Conservation (phyloP, 1,284 basidiomycete genomes). For the Pseudozyma pruni region DNA sequence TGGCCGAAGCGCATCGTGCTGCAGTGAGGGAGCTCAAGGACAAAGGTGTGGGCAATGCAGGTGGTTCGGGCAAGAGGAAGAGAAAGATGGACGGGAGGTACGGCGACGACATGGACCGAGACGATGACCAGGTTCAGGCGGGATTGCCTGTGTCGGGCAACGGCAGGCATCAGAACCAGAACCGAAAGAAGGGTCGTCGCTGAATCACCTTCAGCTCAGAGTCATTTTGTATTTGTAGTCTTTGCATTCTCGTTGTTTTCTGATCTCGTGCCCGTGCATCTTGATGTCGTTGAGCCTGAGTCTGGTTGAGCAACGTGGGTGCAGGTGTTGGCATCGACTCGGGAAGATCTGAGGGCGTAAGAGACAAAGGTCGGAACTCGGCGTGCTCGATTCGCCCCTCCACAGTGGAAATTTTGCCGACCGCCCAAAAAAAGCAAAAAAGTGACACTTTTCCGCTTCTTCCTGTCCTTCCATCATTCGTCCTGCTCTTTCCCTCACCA, state of each 20-base stretch:
- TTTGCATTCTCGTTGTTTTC: background rate
- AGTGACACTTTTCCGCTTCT: background rate
- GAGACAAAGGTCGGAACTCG: background rate
- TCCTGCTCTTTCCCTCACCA: too few relatives aligned
- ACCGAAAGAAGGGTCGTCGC: conserved; percentile 38
- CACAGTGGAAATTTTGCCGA: background rate
- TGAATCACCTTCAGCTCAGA: background rate
- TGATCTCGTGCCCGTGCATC: too few relatives aligned
- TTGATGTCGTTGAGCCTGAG: too few relatives aligned
- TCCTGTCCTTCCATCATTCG: background rate
- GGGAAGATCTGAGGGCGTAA: background rate
- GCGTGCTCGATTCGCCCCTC: background rate
- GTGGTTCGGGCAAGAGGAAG: conserved; percentile 60
- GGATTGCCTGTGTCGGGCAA: conserved; percentile 40
- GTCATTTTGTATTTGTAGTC: conserved; percentile 10
- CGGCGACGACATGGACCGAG: conserved; percentile 64
- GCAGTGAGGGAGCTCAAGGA: conserved; percentile 77
- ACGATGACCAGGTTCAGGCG: conserved; percentile 62
- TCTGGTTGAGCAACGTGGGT: background rate
- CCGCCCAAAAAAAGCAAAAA: conserved; percentile 4
- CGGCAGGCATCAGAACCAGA: conserved; percentile 32
- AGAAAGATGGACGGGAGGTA: conserved; percentile 45
- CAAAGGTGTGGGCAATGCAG: conserved; percentile 56
- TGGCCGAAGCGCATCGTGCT: conserved; percentile 85
- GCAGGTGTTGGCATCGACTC: background rate